These are phyloP conservation scores for Starmerella vaccinii DNA, from an alignment of 805 yeast species.

Conservation along the genomic window DNA sequence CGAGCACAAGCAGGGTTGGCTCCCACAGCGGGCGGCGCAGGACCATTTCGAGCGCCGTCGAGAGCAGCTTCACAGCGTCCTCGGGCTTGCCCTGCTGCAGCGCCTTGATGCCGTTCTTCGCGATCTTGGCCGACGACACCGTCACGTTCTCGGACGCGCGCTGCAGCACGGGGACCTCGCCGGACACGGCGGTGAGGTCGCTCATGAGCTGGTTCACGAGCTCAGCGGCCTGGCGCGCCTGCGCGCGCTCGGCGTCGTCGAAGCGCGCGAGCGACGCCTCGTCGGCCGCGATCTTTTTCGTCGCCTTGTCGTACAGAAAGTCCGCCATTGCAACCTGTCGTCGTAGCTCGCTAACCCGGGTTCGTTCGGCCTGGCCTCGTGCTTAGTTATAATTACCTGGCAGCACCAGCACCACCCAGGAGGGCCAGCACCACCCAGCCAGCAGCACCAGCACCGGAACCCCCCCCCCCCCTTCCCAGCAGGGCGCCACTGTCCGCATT, in stretches of 20 bases:
- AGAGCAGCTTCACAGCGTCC: constrained; percentile 32
- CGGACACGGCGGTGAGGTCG: constrained; percentile 27
- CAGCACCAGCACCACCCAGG: background rate
- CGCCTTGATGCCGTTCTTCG: constrained; percentile 29
- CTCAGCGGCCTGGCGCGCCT: constrained; percentile 19
- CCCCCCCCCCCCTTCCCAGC: background rate
- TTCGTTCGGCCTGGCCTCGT: too few relatives aligned
- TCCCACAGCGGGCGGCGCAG: constrained; percentile 36
- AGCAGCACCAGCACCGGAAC: background rate
- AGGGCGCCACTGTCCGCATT: too few relatives aligned
- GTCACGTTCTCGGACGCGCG: constrained; percentile 22
- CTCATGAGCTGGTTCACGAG: constrained; percentile 28
- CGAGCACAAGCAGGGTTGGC: constrained; percentile 28
- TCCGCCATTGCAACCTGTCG: constrained; percentile 10
- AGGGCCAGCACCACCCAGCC: background rate
- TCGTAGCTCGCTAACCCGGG: background rate
- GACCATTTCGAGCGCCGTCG: constrained; percentile 35
- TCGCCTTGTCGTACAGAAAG: constrained; percentile 14
- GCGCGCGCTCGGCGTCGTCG: constrained; percentile 8
- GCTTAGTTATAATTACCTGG: background rate
- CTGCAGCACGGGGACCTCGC: constrained; percentile 30
- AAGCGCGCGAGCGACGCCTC: constrained; percentile 7
- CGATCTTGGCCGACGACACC: constrained; percentile 30
- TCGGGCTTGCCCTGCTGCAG: constrained; percentile 25
- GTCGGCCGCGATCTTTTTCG: constrained; percentile 15